These are phyloP conservation scores for Yarrowia sp. DNA, from an alignment of 805 yeast species.

Conservation along the genomic window DNA sequence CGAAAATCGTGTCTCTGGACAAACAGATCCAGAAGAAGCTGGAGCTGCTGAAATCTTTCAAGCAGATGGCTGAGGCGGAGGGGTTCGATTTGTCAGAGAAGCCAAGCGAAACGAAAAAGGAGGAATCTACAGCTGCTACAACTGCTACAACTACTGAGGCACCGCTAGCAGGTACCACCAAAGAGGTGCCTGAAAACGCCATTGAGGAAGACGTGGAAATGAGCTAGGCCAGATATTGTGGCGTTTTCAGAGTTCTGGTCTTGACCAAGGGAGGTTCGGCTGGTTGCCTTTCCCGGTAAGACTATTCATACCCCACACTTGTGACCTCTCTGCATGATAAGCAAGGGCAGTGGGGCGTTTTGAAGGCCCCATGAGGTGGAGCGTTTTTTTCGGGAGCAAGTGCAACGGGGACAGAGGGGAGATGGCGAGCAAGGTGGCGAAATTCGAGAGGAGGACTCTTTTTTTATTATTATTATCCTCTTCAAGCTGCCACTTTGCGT, in stretches of 20 bases:
- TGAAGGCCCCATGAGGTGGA: no score
- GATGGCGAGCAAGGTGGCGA: neutral
- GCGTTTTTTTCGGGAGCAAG: no score
- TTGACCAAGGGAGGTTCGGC: neutral
- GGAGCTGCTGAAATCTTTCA: constrained; percentile 22
- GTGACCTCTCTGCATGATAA: neutral
- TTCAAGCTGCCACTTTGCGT: no score
- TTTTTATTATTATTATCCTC: neutral
- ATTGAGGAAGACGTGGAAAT: constrained; percentile 26
- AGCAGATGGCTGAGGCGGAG: constrained; percentile 17
- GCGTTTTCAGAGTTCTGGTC: neutral
- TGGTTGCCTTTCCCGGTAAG: neutral
- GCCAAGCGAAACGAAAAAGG: constrained; percentile 27
- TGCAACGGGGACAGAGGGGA: no score
- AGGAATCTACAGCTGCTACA: neutral
- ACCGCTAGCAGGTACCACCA: constrained; percentile 12
- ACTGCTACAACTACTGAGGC: constrained; percentile 3
- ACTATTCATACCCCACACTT: constrained; percentile 4
- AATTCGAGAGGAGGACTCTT: neutral
- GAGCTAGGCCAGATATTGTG: neutral
- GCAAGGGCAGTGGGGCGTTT: no score
- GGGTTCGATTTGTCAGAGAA: neutral
- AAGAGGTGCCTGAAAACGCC: constrained; percentile 26
- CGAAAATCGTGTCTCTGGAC: constrained; percentile 37
- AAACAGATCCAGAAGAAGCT: constrained; percentile 34